These are phyloP conservation scores for Hebeloma cylindrosporum DNA, from an alignment of 768 basidiomycete genomes.

Conservation along the genomic window DNA sequence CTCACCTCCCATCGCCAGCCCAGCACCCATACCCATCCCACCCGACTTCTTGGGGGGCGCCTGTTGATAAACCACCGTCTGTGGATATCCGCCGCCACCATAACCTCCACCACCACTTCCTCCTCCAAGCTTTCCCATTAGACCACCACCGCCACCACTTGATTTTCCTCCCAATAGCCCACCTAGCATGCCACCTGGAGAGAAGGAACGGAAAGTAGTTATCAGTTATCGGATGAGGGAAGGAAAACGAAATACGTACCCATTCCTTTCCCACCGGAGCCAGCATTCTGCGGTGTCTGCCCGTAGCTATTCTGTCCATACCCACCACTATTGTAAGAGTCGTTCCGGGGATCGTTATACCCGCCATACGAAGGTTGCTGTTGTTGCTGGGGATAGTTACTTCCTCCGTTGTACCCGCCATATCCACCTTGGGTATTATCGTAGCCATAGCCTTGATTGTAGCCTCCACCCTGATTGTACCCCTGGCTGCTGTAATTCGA, in stretches of 20 bases:
- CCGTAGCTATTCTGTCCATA: constrained; percentile 16
- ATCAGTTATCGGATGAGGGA: constrained; percentile 6
- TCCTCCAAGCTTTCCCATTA: constrained; percentile 4
- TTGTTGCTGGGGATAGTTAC: constrained; percentile 17
- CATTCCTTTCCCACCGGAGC: constrained; percentile 15
- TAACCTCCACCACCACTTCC: constrained; percentile 10
- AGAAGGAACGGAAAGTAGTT: constrained; percentile 8
- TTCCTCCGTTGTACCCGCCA: constrained; percentile 23
- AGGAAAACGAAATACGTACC: constrained; percentile 14
- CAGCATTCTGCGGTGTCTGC: constrained; percentile 1
- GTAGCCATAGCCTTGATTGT: constrained; percentile 16
- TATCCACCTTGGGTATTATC: constrained; percentile 31
- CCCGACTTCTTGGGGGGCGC: constrained; percentile 39
- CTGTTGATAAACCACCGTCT: constrained; percentile 29
- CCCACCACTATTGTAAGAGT: constrained; percentile 18
- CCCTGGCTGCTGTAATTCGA: constrained; percentile 30
- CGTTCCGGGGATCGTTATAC: neutral
- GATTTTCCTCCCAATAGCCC: constrained; percentile 24
- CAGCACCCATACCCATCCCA: constrained; percentile 54
- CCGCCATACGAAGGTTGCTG: constrained; percentile 14
- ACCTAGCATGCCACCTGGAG: constrained; percentile 18
- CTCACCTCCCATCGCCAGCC: constrained; percentile 46
- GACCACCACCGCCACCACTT: constrained; percentile 14
- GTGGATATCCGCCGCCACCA: constrained; percentile 24
- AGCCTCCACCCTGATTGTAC: constrained; percentile 16